A percentile compares a stretch with the other conserved stretches of the same genome.
Evolutionary conservation across 2,329 filamentous ascomycete species (phyloP).

Genomic region (Aspergillus oerlinghausenensis): DNA sequence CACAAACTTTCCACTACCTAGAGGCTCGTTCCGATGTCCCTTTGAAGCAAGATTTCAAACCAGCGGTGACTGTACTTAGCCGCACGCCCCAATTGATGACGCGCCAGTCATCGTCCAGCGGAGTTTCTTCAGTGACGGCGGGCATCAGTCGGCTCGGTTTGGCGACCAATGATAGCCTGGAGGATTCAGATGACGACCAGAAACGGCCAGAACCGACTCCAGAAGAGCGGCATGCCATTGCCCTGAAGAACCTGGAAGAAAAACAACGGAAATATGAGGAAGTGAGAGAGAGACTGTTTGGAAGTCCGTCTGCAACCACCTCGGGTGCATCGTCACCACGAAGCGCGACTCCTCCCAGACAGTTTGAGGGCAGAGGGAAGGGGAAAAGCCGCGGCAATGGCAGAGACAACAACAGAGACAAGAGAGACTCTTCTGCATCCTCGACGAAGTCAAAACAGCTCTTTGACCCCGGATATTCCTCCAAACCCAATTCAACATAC

Average conservation of each 20-base stretch:
- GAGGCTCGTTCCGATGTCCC: conserved; percentile 61
- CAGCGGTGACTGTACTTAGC: conserved; percentile 76
- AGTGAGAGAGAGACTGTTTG: conserved; percentile 81
- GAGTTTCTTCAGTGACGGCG: conserved; percentile 37
- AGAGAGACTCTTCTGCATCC: conserved; percentile 39
- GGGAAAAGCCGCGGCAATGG: conserved; percentile 49
- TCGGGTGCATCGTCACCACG: conserved; percentile 61
- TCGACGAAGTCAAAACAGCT: conserved; percentile 53
- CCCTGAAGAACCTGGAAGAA: conserved; percentile 76
- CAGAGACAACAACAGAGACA: conserved; percentile 34
- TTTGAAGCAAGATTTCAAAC: conserved; percentile 69
- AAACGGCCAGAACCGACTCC: conserved; percentile 62
- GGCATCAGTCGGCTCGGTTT: conserved; percentile 46
- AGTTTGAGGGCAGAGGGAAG: conserved; percentile 36
- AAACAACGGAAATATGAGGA: conserved; percentile 89
- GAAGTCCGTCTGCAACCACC: conserved; percentile 45
- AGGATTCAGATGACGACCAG: conserved; percentile 62
- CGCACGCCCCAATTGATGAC: conserved; percentile 69
- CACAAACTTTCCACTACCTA: conserved; percentile 70
- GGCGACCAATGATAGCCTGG: conserved; percentile 48
- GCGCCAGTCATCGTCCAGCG: conserved; percentile 46
- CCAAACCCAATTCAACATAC: conserved; percentile 56
- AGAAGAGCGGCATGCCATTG: conserved; percentile 73
- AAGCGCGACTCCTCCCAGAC: conserved; percentile 55
- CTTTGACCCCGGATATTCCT: conserved; percentile 70